Base-by-base conservation (phyloP, 768 basidiomycete genomes). In the Candolleomyces aberdarensis region DNA sequence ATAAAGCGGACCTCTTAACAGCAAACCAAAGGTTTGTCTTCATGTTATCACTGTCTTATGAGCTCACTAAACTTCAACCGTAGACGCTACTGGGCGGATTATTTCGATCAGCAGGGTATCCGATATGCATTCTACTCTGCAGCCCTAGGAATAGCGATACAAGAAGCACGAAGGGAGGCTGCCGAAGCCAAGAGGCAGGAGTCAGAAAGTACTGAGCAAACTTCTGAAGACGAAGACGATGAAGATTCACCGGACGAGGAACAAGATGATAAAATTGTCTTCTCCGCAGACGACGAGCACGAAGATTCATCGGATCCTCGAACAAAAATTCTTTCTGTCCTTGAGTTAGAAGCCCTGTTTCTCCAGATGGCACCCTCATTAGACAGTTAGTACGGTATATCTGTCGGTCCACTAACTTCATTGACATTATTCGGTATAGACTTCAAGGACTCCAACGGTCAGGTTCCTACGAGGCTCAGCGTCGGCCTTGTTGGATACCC, bases 401-500 rank as follows among this genome's bases (percentile, higher is more conserved):
- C 32, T 6, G 7, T n/a, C 15, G 31, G 10, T 41, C 9, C 13
- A 17, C 40, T 13, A 6, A 3, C 1, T 3, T 53, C 54, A 10
- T 56, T 62, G 17, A 67, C 32, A 14, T 19, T 29, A 9, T 26
- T 41, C 17, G 26, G 22, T 44, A 19, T 62, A 94, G 91, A 71
- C 40, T 94, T 93, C 66, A 71, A 76, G 13, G 84, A 85, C 62
- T 68, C 80, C 0, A 78, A 77, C 17, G 84, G 87, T n/a, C 77
- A 84, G 51, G 70, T 78, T 9, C 85, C 88, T 0, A 71, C 78
- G 26, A 93, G 85, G 70, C 79, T 93, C 3, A 85, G 87, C 5
- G 86, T 97, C 43, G 94, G 94, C 36, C 85, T 99, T 14, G 97
- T 99, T 46, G 97, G 97, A 31, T 98, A 99, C 71, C 97, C 97